Percentiles rank a stretch among this genome's conserved stretches.
Evolutionary conservation across 805 yeast species (phyloP).

Genomic region (Candida odintsovae): DNA sequence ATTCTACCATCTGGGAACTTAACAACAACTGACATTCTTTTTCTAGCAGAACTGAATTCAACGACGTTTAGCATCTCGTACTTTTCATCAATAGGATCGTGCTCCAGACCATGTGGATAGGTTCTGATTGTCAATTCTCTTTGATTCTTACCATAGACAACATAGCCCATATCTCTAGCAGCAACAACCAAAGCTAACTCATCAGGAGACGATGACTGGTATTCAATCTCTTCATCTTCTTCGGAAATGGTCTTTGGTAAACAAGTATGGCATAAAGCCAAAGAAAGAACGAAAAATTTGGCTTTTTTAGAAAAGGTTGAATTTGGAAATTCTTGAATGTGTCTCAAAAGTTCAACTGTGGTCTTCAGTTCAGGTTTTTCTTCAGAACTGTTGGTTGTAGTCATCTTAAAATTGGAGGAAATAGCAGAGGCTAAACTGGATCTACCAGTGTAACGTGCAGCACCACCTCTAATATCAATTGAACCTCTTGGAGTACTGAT

Average conservation of each 20-base stretch:
- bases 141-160: conserved; percentile 66
- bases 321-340: conserved; percentile 68
- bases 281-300: conserved; percentile 68
- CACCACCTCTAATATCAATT: conserved; percentile 35
- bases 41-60: conserved; percentile 82
- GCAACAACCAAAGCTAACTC: conserved; percentile 91
- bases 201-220: conserved; percentile 96
- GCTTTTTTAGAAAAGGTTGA: conserved; percentile 66
- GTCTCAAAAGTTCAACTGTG: conserved; percentile 61
- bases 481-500: conserved; percentile 24
- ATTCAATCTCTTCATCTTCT: conserved; percentile 48
- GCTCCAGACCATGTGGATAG: conserved; percentile 77
- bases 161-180: conserved; percentile 90
- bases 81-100: conserved; percentile 54
- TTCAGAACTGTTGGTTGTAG: background rate
- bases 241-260: conserved; percentile 53
- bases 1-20: conserved; percentile 70
- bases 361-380: conserved; percentile 31
- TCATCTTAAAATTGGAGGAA: conserved; percentile 5
- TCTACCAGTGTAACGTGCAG: conserved; percentile 41
- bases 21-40: conserved; percentile 89
- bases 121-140: conserved; percentile 60
- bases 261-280: conserved; percentile 89
- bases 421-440: conserved; percentile 51
- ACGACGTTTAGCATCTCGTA: conserved; percentile 76